phyloP scores from a whole-genome alignment of 31 red algal species.

The Porphyra umbilicalis region DNA sequence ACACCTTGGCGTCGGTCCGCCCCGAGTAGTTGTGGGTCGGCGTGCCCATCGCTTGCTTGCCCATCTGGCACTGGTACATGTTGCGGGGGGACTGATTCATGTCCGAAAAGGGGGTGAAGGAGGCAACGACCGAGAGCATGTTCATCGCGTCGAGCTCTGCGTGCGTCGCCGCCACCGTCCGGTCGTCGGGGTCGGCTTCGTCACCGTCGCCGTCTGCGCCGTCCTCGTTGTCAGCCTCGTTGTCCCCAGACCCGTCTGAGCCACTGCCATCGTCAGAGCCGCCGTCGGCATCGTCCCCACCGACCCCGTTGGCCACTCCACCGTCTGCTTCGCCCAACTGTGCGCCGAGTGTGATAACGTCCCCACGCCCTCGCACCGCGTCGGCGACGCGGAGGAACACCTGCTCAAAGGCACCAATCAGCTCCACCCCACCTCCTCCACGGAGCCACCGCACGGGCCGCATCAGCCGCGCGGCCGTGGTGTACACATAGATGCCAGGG shows the following conservation, averaged over 20 bases:
- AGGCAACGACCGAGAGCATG: slow-evolving; percentile 73
- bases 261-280: not conserved
- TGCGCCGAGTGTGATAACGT: slow-evolving; percentile 35
- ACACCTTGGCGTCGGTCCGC: slow-evolving; percentile 74
- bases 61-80: slow-evolving; percentile 98
- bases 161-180: slow-evolving; percentile 49
- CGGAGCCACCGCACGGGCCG: slow-evolving; percentile 70
- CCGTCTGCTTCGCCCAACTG: not conserved
- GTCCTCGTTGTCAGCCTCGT: not conserved
- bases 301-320: not conserved
- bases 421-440: slow-evolving; percentile 23
- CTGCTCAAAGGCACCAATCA: slow-evolving; percentile 80
- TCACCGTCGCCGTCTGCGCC: not conserved
- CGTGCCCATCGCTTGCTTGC: slow-evolving; percentile 89
- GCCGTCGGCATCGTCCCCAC: not conserved
- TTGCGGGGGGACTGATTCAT: slow-evolving; percentile 93
- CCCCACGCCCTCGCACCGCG: slow-evolving; percentile 13
- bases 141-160: slow-evolving; percentile 50
- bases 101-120: slow-evolving; percentile 76
- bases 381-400: slow-evolving; percentile 59
- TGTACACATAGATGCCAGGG: slow-evolving; percentile 69
- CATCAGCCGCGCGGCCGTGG: slow-evolving; percentile 50
- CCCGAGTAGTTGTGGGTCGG: slow-evolving; percentile 55
- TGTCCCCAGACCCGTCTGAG: not conserved
- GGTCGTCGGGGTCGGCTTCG: not conserved